A percentile compares a stretch with the other conserved stretches of the same genome.
phyloP scores from a whole-genome alignment of 106 monocot species.

The Dendrobium chrysotoxum region DNA sequence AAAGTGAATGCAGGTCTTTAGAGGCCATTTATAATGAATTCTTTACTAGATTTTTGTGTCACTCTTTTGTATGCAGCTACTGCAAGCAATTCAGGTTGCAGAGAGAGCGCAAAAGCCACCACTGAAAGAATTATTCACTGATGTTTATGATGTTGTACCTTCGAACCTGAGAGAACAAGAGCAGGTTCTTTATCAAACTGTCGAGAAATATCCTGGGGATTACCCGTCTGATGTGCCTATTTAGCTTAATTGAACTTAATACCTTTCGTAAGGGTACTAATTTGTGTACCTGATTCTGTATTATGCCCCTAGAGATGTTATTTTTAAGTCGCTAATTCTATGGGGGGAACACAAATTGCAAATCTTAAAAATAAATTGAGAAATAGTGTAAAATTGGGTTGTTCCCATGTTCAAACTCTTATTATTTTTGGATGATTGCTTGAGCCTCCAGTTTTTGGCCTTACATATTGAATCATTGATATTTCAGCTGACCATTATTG shows the following conservation, averaged over 20 bases:
- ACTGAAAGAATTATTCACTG: conserved; percentile 69
- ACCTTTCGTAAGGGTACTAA: neutral
- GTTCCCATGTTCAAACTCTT: too few species aligned
- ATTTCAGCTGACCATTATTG: too few species aligned
- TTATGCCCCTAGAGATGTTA: neutral
- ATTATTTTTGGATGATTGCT: too few species aligned
- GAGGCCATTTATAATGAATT: too few species aligned
- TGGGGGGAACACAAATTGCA: neutral
- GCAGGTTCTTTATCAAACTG: conserved; percentile 36
- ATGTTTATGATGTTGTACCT: conserved; percentile 81
- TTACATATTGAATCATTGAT: too few species aligned
- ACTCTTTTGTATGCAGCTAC: conserved; percentile 32
- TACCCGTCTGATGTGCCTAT: conserved; percentile 72
- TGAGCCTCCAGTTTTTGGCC: too few species aligned
- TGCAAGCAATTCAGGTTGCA: conserved; percentile 75
- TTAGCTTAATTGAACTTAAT: conserved; percentile 15
- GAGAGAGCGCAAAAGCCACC: conserved; percentile 67
- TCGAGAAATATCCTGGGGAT: conserved; percentile 54
- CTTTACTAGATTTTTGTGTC: too few species aligned
- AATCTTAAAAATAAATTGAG: too few species aligned
- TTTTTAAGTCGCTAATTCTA: neutral
- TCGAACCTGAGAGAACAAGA: conserved; percentile 77
- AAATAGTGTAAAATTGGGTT: too few species aligned
- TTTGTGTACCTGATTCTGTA: neutral
- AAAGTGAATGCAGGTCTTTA: too few species aligned